Percentiles rank a stretch among this genome's conserved stretches.
Evolutionary conservation across 106 monocot species (phyloP).

Genomic region (Chionographis japonica): DNA sequence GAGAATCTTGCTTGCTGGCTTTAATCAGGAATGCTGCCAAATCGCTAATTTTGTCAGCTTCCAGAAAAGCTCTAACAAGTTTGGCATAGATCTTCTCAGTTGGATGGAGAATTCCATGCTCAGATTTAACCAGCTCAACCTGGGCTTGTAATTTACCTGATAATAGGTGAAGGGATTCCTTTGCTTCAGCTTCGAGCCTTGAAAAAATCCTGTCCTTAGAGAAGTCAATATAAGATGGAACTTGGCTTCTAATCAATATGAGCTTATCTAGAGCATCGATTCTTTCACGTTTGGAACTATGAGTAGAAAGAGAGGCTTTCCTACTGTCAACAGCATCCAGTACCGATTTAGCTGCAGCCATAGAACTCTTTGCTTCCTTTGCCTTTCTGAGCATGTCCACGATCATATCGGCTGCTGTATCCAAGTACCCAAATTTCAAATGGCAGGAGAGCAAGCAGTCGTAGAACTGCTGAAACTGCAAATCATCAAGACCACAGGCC

Average conservation of each 20-base stretch:
- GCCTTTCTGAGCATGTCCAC: conserved; percentile 82
- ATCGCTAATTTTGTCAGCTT: conserved; percentile 58
- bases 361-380: conserved; percentile 68
- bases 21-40: conserved; percentile 67
- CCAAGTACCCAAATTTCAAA: conserved; percentile 76
- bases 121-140: conserved; percentile 58
- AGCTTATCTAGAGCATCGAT: conserved; percentile 12
- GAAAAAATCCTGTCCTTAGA: conserved; percentile 47
- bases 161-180: conserved; percentile 40
- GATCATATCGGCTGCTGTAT: conserved; percentile 51
- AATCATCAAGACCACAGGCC: conserved; percentile 37
- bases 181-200: conserved; percentile 54
- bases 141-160: conserved; percentile 51
- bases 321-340: conserved; percentile 37
- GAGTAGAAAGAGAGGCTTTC: conserved; percentile 7
- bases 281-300: conserved; percentile 13
- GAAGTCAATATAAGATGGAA: conserved; percentile 59
- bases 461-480: conserved; percentile 71
- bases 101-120: conserved; percentile 87
- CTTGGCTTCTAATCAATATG: conserved; percentile 22
- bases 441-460: conserved; percentile 77
- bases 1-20: conserved; percentile 66
- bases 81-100: conserved; percentile 89
- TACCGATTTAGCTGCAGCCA: conserved; percentile 57
- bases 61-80: conserved; percentile 68